Percentiles rank a stretch among this genome's conserved stretches.
phyloP scores from a whole-genome alignment of 176 grass and related monocot species.

The Phyllostachys edulis region DNA sequence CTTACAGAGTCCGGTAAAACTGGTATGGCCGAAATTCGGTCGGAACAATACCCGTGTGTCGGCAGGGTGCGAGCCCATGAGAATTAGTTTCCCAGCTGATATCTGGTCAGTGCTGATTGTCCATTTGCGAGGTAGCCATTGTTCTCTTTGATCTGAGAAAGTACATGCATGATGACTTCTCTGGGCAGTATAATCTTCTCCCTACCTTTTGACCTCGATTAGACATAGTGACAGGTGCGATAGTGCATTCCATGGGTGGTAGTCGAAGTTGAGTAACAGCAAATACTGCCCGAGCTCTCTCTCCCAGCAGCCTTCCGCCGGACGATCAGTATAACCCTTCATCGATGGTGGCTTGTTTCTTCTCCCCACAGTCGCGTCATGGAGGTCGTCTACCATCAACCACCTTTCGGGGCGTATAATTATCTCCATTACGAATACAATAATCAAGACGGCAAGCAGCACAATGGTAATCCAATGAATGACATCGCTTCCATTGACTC shows the following conservation, averaged over 20 bases:
- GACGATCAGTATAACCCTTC: too few relatives aligned
- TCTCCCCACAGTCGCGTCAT: too few relatives aligned
- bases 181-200: not conserved
- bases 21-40: too few relatives aligned
- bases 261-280: not conserved
- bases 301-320: not conserved
- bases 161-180: not conserved
- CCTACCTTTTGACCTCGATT: not conserved
- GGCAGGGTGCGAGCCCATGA: slow-evolving; percentile 13
- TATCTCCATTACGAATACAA: not conserved
- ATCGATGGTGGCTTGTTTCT: too few relatives aligned
- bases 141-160: slow-evolving; percentile 25
- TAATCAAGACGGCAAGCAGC: not conserved
- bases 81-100: not conserved
- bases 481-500: not conserved
- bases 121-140: slow-evolving; percentile 2
- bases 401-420: not conserved
- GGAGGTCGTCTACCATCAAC: too few relatives aligned
- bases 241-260: not conserved
- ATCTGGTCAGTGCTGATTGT: not conserved
- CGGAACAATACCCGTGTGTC: not conserved
- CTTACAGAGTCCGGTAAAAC: too few relatives aligned
- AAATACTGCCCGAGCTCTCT: slow-evolving; percentile 24
- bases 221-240: not conserved
- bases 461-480: not conserved